Evolutionary conservation across 2,329 filamentous ascomycete genomes (phyloP).

Genomic region (Boeremia exigua): DNA sequence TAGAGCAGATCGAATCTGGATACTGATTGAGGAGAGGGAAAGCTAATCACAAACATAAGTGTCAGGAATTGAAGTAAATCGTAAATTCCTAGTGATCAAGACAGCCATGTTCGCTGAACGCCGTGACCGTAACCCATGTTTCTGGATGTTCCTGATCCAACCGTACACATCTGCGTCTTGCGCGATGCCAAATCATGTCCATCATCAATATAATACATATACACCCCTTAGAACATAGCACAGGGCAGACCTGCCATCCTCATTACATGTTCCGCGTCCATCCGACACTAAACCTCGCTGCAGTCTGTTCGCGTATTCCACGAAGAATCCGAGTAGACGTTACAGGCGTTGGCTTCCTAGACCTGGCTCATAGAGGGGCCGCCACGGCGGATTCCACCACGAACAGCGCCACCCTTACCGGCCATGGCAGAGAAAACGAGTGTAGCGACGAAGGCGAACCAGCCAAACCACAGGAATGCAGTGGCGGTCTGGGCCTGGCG

Average conservation of each 20-base stretch:
- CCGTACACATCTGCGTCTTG: slow-evolving; percentile 3
- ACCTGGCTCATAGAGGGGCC: slow-evolving; percentile 63
- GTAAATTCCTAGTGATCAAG: slow-evolving; percentile 14
- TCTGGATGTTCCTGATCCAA: slow-evolving; percentile 5
- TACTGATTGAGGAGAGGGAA: not conserved
- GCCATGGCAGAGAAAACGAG: slow-evolving; percentile 63
- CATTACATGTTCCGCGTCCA: not conserved
- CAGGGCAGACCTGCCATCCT: not conserved
- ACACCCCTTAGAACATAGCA: not conserved
- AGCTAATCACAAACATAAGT: no score
- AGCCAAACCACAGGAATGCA: slow-evolving; percentile 82
- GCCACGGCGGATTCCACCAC: slow-evolving; percentile 56
- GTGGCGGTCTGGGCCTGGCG: slow-evolving; percentile 75
- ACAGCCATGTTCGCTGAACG: slow-evolving; percentile 10
- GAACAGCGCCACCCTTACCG: slow-evolving; percentile 56
- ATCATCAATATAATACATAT: slow-evolving; percentile 19
- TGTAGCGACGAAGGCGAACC: slow-evolving; percentile 63
- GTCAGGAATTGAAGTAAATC: not conserved
- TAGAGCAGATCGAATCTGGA: no score
- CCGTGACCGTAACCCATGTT: not conserved
- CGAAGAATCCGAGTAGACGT: slow-evolving; percentile 29
- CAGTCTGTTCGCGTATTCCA: slow-evolving; percentile 36
- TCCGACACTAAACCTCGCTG: slow-evolving; percentile 14
- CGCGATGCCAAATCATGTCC: slow-evolving; percentile 10
- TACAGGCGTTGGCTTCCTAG: slow-evolving; percentile 45